These are phyloP conservation scores for Penicillium sclerotiorum DNA, from an alignment of 2,329 filamentous ascomycete species.

Conservation along the genomic window DNA sequence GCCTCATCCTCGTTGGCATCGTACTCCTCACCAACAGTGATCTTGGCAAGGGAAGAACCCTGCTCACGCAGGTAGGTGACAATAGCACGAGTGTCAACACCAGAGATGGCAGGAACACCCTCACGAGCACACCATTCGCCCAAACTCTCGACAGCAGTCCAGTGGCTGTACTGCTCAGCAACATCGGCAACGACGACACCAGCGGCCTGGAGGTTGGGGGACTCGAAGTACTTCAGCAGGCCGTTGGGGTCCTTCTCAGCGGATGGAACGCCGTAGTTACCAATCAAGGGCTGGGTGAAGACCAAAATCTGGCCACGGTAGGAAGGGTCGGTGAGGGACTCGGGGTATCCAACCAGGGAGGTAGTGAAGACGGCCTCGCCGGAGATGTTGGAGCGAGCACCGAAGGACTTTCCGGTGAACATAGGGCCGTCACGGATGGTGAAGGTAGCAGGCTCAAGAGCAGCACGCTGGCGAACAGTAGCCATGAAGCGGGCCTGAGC, in stretches of 20 bases:
- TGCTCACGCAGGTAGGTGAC: constrained; percentile 95
- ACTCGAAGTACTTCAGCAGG: constrained; percentile 96
- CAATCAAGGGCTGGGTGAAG: constrained; percentile 96
- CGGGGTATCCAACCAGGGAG: constrained; percentile 94
- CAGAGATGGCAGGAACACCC: constrained; percentile 92
- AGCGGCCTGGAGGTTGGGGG: constrained; percentile 92
- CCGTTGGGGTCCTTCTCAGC: constrained; percentile 82
- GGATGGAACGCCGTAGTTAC: constrained; percentile 97
- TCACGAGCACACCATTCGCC: constrained; percentile 94
- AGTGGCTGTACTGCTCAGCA: constrained; percentile 92
- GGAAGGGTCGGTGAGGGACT: constrained; percentile 74
- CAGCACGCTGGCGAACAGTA: constrained; percentile 69
- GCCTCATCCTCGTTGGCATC: constrained; percentile 98
- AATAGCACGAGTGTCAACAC: constrained; percentile 94
- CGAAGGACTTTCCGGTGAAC: constrained; percentile 95
- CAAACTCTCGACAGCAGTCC: constrained; percentile 95
- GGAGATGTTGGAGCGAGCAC: constrained; percentile 93
- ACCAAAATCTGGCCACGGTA: constrained; percentile 87
- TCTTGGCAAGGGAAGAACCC: constrained; percentile 91
- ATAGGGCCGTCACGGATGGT: constrained; percentile 96
- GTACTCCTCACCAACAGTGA: constrained; percentile 95
- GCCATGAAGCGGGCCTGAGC: constrained; percentile 57
- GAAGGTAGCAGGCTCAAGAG: constrained; percentile 81
- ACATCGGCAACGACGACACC: constrained; percentile 96
- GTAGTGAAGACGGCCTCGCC: constrained; percentile 99